Evolutionary conservation across 331 rosid genomes (phyloP), one percentile per base, ranked within the genome.

Genomic region (Ulmus americana): DNA sequence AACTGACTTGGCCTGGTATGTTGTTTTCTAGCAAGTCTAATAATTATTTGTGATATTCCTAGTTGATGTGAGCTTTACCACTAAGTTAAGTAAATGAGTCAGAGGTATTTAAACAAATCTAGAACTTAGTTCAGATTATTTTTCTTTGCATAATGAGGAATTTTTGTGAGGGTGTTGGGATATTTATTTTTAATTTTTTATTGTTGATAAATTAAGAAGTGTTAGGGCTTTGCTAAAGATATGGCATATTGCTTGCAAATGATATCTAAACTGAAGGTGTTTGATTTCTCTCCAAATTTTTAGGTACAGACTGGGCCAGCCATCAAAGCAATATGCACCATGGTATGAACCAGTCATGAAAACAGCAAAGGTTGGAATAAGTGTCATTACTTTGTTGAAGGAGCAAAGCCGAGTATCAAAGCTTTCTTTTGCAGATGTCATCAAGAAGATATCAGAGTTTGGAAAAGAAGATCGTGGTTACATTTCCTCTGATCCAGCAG

Each of bases 1-100:
- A 63, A 92, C 98, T 11, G 98, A 92, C 73, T 69, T 87, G 87
- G 97, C 97, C 67, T 92, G 98, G 98, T 92, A 82, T 42, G 65
- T 63, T 74, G 53, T 61, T 79, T 60, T 59, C 62, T 79, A 44
- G 46, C 46, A 15, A 53, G 45, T 49, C 22, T 20, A 46, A 67
- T 49, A 28, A 28, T 28, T 28, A 28, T 28, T 28, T 28, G 35
- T 28, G 35, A 28, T 28, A 28, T 28, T 28, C 35, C 35, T 28
- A 2, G 2, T 2, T 28, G 35, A 28, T 28, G 35, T 28, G 4
- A 28, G 35, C 35, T 28, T 28, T 28, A 2, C 35, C 35, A 28
- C 35, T 28, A 28, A 28, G 35, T 28, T 28, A 28, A 28, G 35
- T 28, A 28, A 28, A 28, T 28, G 2, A 28, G 35, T 28, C 4